Evolutionary conservation across 73 alveolate species (phyloP).

Genomic region (Chromera velia): DNA sequence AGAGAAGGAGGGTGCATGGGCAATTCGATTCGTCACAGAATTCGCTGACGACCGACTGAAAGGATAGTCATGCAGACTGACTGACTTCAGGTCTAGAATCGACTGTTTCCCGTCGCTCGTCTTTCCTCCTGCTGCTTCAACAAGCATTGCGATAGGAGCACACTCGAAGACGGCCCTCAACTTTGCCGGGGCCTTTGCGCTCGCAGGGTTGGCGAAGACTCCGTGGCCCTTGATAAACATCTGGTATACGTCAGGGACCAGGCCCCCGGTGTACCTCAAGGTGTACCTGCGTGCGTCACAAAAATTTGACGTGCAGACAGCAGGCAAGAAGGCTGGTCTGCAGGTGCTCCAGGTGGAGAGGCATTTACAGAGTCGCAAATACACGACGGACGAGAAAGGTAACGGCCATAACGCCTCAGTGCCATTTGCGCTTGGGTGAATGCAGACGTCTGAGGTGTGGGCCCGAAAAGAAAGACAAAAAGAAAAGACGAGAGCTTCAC

Average conservation of each 20-base stretch:
- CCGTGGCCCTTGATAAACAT: conserved; percentile 60
- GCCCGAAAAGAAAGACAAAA: too few relatives aligned
- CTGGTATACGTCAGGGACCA: conserved; percentile 67
- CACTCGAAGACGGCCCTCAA: conserved; percentile 60
- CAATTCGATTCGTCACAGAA: neutral
- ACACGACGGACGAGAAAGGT: neutral
- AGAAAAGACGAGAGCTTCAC: too few relatives aligned
- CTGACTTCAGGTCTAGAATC: neutral
- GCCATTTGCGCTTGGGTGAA: too few relatives aligned
- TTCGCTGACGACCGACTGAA: neutral
- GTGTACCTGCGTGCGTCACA: neutral
- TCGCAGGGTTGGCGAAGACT: conserved; percentile 49
- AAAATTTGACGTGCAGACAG: neutral
- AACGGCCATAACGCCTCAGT: neutral
- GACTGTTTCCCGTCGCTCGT: conserved; percentile 41
- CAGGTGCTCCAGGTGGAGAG: neutral
- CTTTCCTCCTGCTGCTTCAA: conserved; percentile 77
- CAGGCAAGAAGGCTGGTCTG: neutral
- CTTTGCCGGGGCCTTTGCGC: conserved; percentile 51
- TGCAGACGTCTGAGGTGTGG: too few relatives aligned
- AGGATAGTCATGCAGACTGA: too few relatives aligned
- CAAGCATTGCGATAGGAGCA: conserved; percentile 64
- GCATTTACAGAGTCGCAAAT: neutral
- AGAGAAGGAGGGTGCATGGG: too few relatives aligned
- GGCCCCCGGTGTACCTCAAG: conserved; percentile 46